Base-by-base conservation (phyloP, 495 filamentous ascomycete genomes). In the Astrothelium macrocarpum region DNA sequence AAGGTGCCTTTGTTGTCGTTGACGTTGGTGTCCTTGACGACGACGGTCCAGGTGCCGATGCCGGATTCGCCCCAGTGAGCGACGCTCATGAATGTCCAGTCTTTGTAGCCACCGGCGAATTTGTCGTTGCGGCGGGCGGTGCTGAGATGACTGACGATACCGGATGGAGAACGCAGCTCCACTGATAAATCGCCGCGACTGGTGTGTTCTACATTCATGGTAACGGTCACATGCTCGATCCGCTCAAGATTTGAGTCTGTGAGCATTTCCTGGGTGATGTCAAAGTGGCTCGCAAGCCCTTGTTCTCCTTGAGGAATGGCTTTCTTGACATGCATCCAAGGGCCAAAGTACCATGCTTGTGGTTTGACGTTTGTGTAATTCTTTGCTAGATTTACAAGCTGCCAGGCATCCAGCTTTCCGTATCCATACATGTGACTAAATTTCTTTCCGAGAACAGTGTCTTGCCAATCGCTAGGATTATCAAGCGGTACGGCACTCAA, bases 21-120 rank as follows among this genome's bases (percentile, higher is more conserved):
- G 43, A 87, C 85, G 11, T 81, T 73, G 25, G 88, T 87, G 71
- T 98, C 94, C 71, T 91, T 95, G 64, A 97, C 87, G 36, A 96
- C 78, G 62, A 98, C 81, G 1, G 87, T 92, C 94, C 94, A 98
- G 25, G 80, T 88, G 23, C 94, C 94, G 64, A 90, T 73, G 53
- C 91, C 90, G 56, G 84, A 82, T 77, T 97, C 94, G 59, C 93
- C 95, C 90, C 91, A 98, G 73, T 98, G 95, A 69, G 85, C 91
- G 59, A 98, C 95, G 64, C 85, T 90, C 94, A 97, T 97, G 67
- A 98, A 98, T 1, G 94, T 96, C 94, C 94, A 98, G 77, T 98
- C 90, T 42, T 85, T 78, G 71, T 97, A 98, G n/a, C 94, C 94
- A 43, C 73, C 74, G 1, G 74, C 68, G 45, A 78, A 80, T 0